Evolutionary conservation across 2,329 filamentous ascomycete genomes (phyloP).

Genomic region (Fusarium keratoplasticum): DNA sequence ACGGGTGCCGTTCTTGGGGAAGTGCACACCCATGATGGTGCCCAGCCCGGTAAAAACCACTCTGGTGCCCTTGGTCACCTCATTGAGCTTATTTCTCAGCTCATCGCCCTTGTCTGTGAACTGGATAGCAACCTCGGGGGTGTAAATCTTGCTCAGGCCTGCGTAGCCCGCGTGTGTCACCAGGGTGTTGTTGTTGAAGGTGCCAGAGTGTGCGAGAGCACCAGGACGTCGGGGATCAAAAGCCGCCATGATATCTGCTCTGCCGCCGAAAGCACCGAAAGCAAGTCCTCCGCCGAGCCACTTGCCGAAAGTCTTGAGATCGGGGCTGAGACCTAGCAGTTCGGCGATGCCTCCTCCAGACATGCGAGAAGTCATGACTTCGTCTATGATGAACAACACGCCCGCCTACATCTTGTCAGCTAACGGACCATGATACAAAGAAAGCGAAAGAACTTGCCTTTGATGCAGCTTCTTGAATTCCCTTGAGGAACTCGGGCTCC

Average conservation of each 20-base stretch:
- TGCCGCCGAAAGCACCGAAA: constrained; percentile 75
- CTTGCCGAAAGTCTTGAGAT: constrained; percentile 74
- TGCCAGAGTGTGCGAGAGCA: constrained; percentile 67
- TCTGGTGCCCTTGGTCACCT: constrained; percentile 49
- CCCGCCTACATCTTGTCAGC: constrained; percentile 49
- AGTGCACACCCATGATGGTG: constrained; percentile 52
- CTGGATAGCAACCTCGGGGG: constrained; percentile 45
- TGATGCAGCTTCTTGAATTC: constrained; percentile 60
- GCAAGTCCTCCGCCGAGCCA: constrained; percentile 74
- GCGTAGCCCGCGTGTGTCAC: constrained; percentile 67
- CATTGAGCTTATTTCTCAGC: constrained; percentile 47
- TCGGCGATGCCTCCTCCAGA: constrained; percentile 60
- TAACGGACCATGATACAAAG: too few relatives aligned
- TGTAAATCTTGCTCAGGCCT: constrained; percentile 52
- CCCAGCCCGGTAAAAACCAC: constrained; percentile 54
- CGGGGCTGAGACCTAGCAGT: constrained; percentile 61
- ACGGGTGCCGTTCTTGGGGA: constrained; percentile 46
- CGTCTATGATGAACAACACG: constrained; percentile 75
- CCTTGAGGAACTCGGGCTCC: constrained; percentile 61
- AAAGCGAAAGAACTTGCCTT: constrained; percentile 38
- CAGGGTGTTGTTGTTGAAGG: constrained; percentile 75
- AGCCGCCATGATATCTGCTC: constrained; percentile 66
- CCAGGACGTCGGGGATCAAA: constrained; percentile 62
- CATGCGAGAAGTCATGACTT: constrained; percentile 77
- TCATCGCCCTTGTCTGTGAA: constrained; percentile 49